Base-by-base conservation (phyloP, 192 early-diverging fungal species). In the Coemansia sp. region DNA sequence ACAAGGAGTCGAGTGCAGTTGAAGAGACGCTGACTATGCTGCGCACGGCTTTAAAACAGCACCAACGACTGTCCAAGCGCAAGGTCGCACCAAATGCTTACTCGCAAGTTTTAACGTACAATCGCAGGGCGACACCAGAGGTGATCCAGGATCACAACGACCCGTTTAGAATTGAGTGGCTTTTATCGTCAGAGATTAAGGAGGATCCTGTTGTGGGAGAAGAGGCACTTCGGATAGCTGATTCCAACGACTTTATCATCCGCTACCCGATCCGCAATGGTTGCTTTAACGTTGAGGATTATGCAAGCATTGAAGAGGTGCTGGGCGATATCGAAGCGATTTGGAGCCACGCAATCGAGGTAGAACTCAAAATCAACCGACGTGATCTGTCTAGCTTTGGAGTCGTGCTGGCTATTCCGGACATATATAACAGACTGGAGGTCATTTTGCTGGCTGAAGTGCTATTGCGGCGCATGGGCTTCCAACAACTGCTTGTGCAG, bases 81-180 rank as follows among this genome's bases (percentile, higher is more conserved):
- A 82, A 91, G 30, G 82, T 88, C 6, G 87, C 93, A 1, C 76
- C 85, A 19, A 94, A 94, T 66, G 92, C 91, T 4, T 84, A 86
- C 57, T 64, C 84, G 10, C 89, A 92, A 57, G 91, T 94, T 1
- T 60, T 83, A 8, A 85, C 87, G 2, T 95, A 88, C 78, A 96
- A 96, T 60, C 69, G 76, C 11, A 82, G 88, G 36, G 73, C 87
- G 14, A 60, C 55, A 24, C 83, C 87, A 6, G 91, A 93, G 59
- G 78, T 63, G 0, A 94, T 95, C 72, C 78, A 86, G 21, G 93
- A 94, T 72, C 92, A 94, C 67, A 96, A 96, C 69, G 94, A 96
- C 64, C 94, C 94, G 6, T 93, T 91, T 71, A 88, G 90, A 58
- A 87, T 94, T 20, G 94, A 96, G 39, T 96, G 94, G 94, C 88